These are phyloP conservation scores for Scheffersomyces quercinus DNA, from an alignment of 1,139 yeast genomes.

Conservation along the genomic window DNA sequence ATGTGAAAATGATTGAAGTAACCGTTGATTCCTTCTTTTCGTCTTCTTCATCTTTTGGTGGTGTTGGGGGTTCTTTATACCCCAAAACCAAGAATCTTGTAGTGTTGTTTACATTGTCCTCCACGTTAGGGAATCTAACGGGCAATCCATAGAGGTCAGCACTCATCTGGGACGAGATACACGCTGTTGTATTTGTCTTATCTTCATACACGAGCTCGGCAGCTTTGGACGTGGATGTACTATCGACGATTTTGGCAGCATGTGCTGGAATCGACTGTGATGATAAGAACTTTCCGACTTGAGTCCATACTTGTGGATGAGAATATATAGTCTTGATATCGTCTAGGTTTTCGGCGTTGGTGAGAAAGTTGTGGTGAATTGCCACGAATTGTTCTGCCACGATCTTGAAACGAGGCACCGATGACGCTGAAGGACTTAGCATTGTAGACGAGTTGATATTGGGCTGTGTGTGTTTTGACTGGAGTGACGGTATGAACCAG, in stretches of 20 bases:
- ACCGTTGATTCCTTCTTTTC: constrained; percentile 19
- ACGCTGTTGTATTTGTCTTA: constrained; percentile 39
- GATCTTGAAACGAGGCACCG: constrained; percentile 42
- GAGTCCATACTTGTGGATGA: constrained; percentile 99
- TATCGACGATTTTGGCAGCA: constrained; percentile 64
- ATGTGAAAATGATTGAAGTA: constrained; percentile 65
- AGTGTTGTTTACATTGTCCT: constrained; percentile 73
- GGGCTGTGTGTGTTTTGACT: not conserved
- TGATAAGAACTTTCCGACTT: constrained; percentile 59
- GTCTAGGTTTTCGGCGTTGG: constrained; percentile 44
- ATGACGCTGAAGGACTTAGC: not conserved
- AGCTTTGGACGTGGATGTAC: constrained; percentile 81
- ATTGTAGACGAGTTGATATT: not conserved
- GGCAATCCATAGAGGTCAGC: constrained; percentile 63
- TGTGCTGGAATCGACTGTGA: constrained; percentile 27
- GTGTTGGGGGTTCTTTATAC: constrained; percentile 15
- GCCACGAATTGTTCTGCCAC: constrained; percentile 81
- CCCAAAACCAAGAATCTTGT: constrained; percentile 80
- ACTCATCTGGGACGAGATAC: constrained; percentile 58
- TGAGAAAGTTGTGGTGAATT: constrained; percentile 75
- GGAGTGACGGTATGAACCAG: constrained; percentile 38
- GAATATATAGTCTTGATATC: constrained; percentile 66
- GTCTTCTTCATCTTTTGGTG: constrained; percentile 4
- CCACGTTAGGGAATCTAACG: constrained; percentile 56
- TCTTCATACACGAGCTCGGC: constrained; percentile 61